Percentiles rank a stretch among this genome's conserved stretches.
Conservation (phyloP, 169 alveolate species). For the Eimeria maxima region DNA sequence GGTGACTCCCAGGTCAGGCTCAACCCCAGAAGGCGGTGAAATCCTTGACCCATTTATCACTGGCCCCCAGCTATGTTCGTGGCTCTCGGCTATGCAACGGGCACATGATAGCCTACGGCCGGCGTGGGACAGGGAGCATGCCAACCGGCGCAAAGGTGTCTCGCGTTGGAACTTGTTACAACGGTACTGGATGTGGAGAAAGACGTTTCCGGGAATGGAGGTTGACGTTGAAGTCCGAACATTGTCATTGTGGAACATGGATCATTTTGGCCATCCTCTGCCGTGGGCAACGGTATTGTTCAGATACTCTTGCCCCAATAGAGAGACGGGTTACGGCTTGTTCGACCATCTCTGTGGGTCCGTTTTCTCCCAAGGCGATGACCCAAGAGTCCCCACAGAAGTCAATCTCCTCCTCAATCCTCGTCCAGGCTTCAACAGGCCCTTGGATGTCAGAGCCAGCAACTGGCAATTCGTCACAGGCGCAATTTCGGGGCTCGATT, state of each 20-base stretch:
- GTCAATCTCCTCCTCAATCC: constrained; percentile 47
- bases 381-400: background rate
- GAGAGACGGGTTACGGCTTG: background rate
- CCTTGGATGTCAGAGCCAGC: constrained; percentile 5
- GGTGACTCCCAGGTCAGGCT: constrained; percentile 11
- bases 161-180: constrained; percentile 8
- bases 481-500: background rate
- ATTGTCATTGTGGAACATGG: constrained; percentile 42
- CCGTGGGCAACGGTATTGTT: constrained; percentile 55
- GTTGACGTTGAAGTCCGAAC: background rate
- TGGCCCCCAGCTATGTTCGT: constrained; percentile 44
- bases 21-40: constrained; percentile 36
- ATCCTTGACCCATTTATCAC: background rate
- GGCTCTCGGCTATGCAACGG: constrained; percentile 15
- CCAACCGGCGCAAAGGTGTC: background rate
- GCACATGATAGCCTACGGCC: background rate
- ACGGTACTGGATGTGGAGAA: background rate
- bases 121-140: constrained; percentile 34
- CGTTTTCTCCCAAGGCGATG: constrained; percentile 13
- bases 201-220: constrained; percentile 7
- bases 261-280: constrained; percentile 55
- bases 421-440: constrained; percentile 39
- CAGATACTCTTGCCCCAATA: background rate
- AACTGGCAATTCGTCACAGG: constrained; percentile 41
- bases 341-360: constrained; percentile 28